phyloP scores from a whole-genome alignment of 148 eudicot genomes.

The Rheum nobile region DNA sequence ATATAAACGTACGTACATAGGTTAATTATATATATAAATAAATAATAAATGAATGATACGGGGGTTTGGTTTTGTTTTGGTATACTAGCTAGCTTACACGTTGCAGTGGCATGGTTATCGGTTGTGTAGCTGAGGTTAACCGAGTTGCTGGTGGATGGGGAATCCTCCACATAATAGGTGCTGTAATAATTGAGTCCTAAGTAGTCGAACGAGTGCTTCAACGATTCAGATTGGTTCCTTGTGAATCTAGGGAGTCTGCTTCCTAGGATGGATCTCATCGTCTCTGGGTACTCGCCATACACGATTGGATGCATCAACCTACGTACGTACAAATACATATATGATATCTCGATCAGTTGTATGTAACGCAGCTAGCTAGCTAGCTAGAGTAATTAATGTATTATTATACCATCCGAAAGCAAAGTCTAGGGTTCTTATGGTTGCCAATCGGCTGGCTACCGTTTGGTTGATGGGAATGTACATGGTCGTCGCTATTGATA shows the following conservation, averaged over 20 bases:
- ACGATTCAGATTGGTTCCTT: conserved; percentile 14
- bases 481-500: neutral
- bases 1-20: neutral
- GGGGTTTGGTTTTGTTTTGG: too few relatives aligned
- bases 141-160: conserved; percentile 1
- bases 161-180: conserved; percentile 17
- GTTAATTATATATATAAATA: too few relatives aligned
- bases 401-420: neutral
- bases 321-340: too few relatives aligned
- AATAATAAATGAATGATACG: too few relatives aligned
- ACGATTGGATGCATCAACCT: conserved; percentile 43
- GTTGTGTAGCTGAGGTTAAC: conserved; percentile 13
- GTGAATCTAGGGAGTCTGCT: conserved; percentile 22
- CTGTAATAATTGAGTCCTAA: conserved; percentile 26
- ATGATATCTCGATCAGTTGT: too few relatives aligned
- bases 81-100: too few relatives aligned
- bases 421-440: neutral
- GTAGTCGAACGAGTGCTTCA: conserved; percentile 24
- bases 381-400: too few relatives aligned
- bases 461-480: neutral
- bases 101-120: conserved; percentile 14
- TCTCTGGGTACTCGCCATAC: conserved; percentile 23
- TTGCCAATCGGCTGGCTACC: neutral
- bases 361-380: too few relatives aligned
- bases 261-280: conserved; percentile 18